Base-by-base conservation (phyloP, 352 stramenopile species). In the Phytophthora pluvialis region DNA sequence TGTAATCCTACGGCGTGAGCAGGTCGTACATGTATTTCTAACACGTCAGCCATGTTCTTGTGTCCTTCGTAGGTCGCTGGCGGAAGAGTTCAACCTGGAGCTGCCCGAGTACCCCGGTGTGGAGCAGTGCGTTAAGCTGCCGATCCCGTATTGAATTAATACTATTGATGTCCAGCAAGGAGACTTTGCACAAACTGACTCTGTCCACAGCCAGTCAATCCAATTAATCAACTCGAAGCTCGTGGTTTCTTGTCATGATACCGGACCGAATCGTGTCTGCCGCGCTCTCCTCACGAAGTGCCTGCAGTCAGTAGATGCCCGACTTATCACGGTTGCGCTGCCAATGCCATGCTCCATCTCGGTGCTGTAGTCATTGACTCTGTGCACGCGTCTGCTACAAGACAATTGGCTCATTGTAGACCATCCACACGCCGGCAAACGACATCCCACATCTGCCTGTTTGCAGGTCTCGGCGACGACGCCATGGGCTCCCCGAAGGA, bases 71-170 rank as follows among this genome's bases (percentile, higher is more conserved):
- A 93, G 83, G 44, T 67, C 70, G 5, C 56, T 93, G 38, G 79
- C 81, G 9, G 75, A 86, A 29, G 74, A 83, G 39, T 89, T 94
- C 50, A 66, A 83, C 31, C 61, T 92, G 26, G 81, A 91, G 42
- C 60, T 92, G 32, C 83, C 85, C 12, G 44, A 65, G 52, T 94
- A 92, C 38, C 58, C 79, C 15, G 78, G 78, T 31, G 58, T 78
- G 21, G 85, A 90, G 32, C 82, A 90, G 44, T 91, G 81, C 52
- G 76, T 92, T 15, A 81, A 83, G 33, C 46, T 93, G 33, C 55
- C 69, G 40, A 72, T 75, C 13, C 68, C 47, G 36, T 75, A 76
- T 46, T n/a, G n/a, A n/a, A n/a, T n/a, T n/a, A n/a, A n/a, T n/a
- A n/a, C n/a, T n/a, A n/a, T n/a, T 77, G 62, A 71, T 64, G 38